A percentile compares a stretch with the other conserved stretches of the same genome.
phyloP scores from a whole-genome alignment of 2,329 filamentous ascomycete species.

The Stylonectria norvegica region DNA sequence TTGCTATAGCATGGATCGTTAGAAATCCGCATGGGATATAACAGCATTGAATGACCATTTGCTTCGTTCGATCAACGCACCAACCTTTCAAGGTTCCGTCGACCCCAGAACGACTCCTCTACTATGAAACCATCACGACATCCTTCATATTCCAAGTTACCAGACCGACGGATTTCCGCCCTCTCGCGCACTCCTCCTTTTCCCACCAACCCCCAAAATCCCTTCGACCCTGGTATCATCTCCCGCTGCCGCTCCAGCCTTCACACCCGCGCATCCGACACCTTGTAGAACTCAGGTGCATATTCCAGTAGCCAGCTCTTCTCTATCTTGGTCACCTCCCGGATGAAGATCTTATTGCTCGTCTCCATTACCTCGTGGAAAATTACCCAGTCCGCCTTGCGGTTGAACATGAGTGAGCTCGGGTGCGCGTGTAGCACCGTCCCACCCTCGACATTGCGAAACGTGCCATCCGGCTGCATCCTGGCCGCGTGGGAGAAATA shows the following conservation, averaged over 20 bases:
- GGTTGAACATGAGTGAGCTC: slow-evolving; percentile 90
- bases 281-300: slow-evolving; percentile 76
- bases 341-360: slow-evolving; percentile 80
- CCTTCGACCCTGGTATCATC: too few relatives aligned
- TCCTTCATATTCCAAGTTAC: background rate
- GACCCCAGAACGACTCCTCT: background rate
- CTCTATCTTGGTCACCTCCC: slow-evolving; percentile 90
- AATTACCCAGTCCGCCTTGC: slow-evolving; percentile 93
- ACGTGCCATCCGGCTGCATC: slow-evolving; percentile 91
- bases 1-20: too few relatives aligned
- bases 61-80: too few relatives aligned
- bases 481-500: slow-evolving; percentile 91
- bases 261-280: slow-evolving; percentile 36
- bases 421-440: slow-evolving; percentile 83
- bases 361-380: slow-evolving; percentile 94
- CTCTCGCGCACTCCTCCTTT: too few relatives aligned
- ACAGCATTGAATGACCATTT: too few relatives aligned
- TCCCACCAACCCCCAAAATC: too few relatives aligned
- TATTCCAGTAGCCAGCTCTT: slow-evolving; percentile 91
- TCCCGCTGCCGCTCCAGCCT: slow-evolving; percentile 9
- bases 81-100: too few relatives aligned
- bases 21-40: too few relatives aligned
- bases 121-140: slow-evolving; percentile 1
- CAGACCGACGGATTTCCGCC: too few relatives aligned
- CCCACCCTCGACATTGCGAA: slow-evolving; percentile 77